A percentile compares a stretch with the other conserved stretches of the same genome.
These are phyloP conservation scores for Cadophora sp. DNA, from an alignment of 2,329 filamentous ascomycete genomes.

Conservation along the genomic window DNA sequence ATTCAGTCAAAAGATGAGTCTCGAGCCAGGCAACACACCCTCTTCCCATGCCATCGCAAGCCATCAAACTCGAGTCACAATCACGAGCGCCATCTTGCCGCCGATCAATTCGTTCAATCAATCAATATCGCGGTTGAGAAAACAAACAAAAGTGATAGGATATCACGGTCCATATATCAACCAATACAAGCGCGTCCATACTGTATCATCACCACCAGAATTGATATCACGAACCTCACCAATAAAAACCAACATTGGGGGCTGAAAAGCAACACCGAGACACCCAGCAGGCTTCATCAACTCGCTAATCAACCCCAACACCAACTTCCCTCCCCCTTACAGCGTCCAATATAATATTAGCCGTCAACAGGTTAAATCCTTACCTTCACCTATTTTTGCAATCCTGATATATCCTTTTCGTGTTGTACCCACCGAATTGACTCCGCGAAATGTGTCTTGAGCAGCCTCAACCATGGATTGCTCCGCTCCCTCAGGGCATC, in stretches of 20 bases:
- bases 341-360: neutral
- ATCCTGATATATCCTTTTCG: neutral
- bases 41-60: neutral
- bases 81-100: slow-evolving; percentile 2
- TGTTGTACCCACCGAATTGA: neutral
- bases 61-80: slow-evolving; percentile 10
- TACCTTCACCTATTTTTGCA: neutral
- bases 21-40: neutral
- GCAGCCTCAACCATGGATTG: slow-evolving; percentile 15
- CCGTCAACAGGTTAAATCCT: slow-evolving; percentile 8
- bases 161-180: neutral
- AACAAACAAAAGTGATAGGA: neutral
- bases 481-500: neutral
- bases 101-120: neutral
- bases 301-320: neutral
- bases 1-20: neutral
- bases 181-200: slow-evolving; percentile 1
- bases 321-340: neutral
- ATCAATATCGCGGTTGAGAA: slow-evolving; percentile 4
- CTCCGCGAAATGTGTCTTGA: neutral
- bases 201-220: neutral
- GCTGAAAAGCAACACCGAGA: neutral
- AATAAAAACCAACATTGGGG: slow-evolving; percentile 14
- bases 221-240: slow-evolving; percentile 8
- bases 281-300: neutral